phyloP scores from a whole-genome alignment of 257 asterid genomes.

The Primulina tabacum region DNA sequence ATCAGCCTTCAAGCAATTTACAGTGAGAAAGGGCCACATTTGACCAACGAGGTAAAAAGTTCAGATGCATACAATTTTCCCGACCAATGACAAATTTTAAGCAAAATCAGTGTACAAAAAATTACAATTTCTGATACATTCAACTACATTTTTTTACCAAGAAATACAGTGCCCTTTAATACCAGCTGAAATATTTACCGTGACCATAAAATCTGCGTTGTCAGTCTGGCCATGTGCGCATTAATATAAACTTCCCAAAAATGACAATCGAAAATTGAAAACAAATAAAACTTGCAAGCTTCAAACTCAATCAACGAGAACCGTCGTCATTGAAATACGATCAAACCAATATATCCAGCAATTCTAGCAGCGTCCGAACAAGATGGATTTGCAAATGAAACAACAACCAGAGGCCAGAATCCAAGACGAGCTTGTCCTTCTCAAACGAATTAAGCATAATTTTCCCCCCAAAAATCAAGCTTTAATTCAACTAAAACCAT shows the following conservation, averaged over 20 bases:
- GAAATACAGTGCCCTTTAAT: not conserved
- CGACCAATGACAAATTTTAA: not conserved
- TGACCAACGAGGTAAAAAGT: not conserved
- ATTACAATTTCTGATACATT: not conserved
- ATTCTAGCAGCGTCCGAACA: slow-evolving; percentile 17
- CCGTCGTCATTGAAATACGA: slow-evolving; percentile 16
- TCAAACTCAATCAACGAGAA: not conserved
- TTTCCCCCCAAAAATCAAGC: not conserved
- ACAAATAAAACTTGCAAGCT: not conserved
- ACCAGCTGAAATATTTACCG: not conserved
- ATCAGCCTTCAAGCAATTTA: not conserved
- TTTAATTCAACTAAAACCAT: not conserved
- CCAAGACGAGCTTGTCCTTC: not conserved
- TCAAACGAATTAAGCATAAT: not conserved
- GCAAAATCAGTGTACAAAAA: not conserved
- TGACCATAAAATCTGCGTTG: not conserved
- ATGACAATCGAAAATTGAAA: slow-evolving; percentile 1
- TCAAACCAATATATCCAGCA: slow-evolving; percentile 10
- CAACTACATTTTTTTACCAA: not conserved
- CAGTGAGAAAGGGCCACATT: not conserved
- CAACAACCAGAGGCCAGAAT: slow-evolving; percentile 1
- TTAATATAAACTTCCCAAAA: not conserved
- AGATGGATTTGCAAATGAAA: slow-evolving; percentile 30
- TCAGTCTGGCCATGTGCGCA: not conserved
- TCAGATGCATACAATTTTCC: not conserved